phyloP scores from a whole-genome alignment of 192 early-diverging fungal genomes.

The Glomus cerebriforme region DNA sequence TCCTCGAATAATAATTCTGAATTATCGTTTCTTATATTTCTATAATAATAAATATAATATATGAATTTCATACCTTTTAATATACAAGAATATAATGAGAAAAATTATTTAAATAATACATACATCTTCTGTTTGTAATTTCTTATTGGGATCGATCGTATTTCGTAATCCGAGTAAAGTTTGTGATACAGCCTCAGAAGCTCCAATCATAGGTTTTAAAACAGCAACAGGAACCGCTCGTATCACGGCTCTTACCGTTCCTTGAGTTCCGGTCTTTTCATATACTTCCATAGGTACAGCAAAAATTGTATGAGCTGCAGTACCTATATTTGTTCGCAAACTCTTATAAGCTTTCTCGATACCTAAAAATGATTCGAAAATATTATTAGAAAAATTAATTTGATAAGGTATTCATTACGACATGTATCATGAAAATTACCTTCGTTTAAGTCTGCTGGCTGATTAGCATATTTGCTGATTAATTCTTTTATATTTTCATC shows the following conservation, averaged over 20 bases:
- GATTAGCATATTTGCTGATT: slow-evolving; percentile 82
- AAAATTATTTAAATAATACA: slow-evolving; percentile 32
- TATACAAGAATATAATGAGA: neutral
- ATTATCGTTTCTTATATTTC: slow-evolving; percentile 30
- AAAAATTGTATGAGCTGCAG: slow-evolving; percentile 86
- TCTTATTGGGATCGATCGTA: slow-evolving; percentile 81
- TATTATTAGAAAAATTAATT: neutral
- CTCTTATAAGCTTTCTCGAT: slow-evolving; percentile 81
- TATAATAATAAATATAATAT: neutral
- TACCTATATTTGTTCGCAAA: slow-evolving; percentile 75
- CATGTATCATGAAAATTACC: slow-evolving; percentile 34
- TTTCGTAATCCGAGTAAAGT: slow-evolving; percentile 89
- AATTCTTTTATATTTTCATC: slow-evolving; percentile 35
- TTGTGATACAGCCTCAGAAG: slow-evolving; percentile 90
- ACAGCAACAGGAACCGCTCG: slow-evolving; percentile 87
- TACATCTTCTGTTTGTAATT: slow-evolving; percentile 79
- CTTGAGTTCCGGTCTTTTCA: slow-evolving; percentile 57
- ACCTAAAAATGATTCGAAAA: slow-evolving; percentile 37
- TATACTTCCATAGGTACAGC: slow-evolving; percentile 86
- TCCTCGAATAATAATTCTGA: no score
- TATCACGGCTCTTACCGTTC: slow-evolving; percentile 67
- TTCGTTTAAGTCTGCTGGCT: slow-evolving; percentile 82
- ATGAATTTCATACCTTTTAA: neutral
- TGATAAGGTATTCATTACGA: neutral
- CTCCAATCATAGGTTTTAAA: slow-evolving; percentile 94